Conservation (phyloP, 2,329 filamentous ascomycete genomes). For the Lasiodiplodia sp. region DNA sequence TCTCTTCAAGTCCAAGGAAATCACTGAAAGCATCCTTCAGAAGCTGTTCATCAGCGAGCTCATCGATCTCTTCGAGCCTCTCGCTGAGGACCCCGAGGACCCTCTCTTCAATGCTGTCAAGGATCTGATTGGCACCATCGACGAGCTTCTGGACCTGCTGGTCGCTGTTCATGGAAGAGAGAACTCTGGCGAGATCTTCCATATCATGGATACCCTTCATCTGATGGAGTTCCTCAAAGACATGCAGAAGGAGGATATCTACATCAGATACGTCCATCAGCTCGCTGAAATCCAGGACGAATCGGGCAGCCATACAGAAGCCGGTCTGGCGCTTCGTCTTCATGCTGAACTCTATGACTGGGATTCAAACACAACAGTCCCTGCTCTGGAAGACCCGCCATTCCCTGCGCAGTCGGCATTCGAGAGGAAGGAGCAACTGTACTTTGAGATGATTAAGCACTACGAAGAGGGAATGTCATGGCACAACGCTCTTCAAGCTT, state of each 20-base stretch:
- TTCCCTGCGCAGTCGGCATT: slow-evolving; percentile 87
- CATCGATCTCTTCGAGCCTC: slow-evolving; percentile 77
- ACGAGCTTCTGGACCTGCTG: slow-evolving; percentile 89
- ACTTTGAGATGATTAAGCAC: slow-evolving; percentile 93
- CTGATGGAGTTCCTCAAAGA: slow-evolving; percentile 97
- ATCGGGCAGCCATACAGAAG: slow-evolving; percentile 82
- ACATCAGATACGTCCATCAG: slow-evolving; percentile 94
- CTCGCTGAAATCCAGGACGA: slow-evolving; percentile 79
- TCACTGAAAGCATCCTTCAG: slow-evolving; percentile 88
- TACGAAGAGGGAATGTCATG: slow-evolving; percentile 95
- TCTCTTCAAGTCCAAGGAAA: slow-evolving; percentile 86
- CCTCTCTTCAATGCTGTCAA: slow-evolving; percentile 78
- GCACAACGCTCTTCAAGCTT: slow-evolving; percentile 85
- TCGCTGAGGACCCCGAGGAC: slow-evolving; percentile 72
- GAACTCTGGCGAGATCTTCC: slow-evolving; percentile 74
- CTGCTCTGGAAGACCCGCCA: slow-evolving; percentile 73
- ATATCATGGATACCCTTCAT: slow-evolving; percentile 85
- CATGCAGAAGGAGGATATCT: slow-evolving; percentile 97
- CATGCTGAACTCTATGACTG: slow-evolving; percentile 94
- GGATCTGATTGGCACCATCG: slow-evolving; percentile 81
- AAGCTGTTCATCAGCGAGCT: slow-evolving; percentile 92
- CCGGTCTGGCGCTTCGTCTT: slow-evolving; percentile 84
- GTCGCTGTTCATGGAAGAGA: slow-evolving; percentile 87
- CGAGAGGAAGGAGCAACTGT: slow-evolving; percentile 89
- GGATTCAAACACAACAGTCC: slow-evolving; percentile 74